These are phyloP conservation scores for Ophiocordyceps australis DNA, from an alignment of 2,329 filamentous ascomycete genomes.

Conservation along the genomic window DNA sequence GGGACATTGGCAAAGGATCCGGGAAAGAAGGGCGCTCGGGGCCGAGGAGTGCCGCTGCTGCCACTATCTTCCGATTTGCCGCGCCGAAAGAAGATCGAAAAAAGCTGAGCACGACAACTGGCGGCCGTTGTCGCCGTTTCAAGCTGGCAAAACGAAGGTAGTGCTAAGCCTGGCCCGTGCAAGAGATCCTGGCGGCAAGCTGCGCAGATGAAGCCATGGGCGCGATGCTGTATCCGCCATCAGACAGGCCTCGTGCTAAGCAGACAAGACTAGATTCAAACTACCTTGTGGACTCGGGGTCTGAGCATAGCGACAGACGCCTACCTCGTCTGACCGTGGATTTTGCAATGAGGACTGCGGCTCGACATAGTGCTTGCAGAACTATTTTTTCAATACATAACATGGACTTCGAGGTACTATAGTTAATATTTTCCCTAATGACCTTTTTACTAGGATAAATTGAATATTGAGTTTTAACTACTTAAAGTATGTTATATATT, in stretches of 20 bases:
- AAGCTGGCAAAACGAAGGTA: slow-evolving; percentile 1
- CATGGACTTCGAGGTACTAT: no score
- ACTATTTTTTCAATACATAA: no score
- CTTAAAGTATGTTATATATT: no score
- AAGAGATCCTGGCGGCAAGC: slow-evolving; percentile 16
- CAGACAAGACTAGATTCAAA: neutral
- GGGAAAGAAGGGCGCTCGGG: slow-evolving; percentile 8
- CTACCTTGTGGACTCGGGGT: slow-evolving; percentile 20
- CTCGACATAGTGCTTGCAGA: no score
- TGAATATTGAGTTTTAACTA: no score
- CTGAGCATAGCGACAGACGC: slow-evolving; percentile 21
- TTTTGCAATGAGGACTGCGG: neutral
- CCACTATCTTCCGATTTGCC: slow-evolving; percentile 5
- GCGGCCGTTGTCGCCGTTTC: neutral
- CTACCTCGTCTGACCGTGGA: neutral
- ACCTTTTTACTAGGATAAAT: no score
- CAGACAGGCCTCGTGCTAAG: neutral
- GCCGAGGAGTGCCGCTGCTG: slow-evolving; percentile 3
- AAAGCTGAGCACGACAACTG: slow-evolving; percentile 5
- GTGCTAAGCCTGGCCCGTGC: slow-evolving; percentile 4
- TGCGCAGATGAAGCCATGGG: slow-evolving; percentile 21
- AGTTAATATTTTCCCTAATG: no score
- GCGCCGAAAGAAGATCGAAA: slow-evolving; percentile 10
- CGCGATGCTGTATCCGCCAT: slow-evolving; percentile 11
- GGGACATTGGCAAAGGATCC: slow-evolving; percentile 7